phyloP scores from a whole-genome alignment of 306 rosid genomes.

The Dalbergia oliveri region DNA sequence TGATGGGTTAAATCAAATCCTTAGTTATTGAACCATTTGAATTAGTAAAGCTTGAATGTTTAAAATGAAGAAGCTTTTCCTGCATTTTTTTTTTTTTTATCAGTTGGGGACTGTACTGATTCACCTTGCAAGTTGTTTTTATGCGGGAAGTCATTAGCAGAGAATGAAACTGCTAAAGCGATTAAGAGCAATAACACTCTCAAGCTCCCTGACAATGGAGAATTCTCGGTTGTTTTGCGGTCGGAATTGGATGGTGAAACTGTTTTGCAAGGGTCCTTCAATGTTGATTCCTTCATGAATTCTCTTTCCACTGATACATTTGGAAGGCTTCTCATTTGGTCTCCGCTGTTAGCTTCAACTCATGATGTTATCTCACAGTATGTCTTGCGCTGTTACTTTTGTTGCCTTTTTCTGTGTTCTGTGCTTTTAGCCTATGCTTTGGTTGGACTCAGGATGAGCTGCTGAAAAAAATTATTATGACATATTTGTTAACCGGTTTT shows the following conservation, averaged over 20 bases:
- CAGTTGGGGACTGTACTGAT: slow-evolving; percentile 54
- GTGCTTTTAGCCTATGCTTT: slow-evolving; percentile 14
- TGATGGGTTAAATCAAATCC: neutral
- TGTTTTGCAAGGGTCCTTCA: slow-evolving; percentile 54
- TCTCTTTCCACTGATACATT: slow-evolving; percentile 75
- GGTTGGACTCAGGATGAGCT: slow-evolving; percentile 14
- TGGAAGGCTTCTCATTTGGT: slow-evolving; percentile 89
- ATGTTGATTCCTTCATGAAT: slow-evolving; percentile 63
- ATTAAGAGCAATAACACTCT: slow-evolving; percentile 61
- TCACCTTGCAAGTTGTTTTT: slow-evolving; percentile 59
- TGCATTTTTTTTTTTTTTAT: slow-evolving; percentile 22
- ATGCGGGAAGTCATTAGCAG: slow-evolving; percentile 72
- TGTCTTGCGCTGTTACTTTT: slow-evolving; percentile 31
- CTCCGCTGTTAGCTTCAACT: slow-evolving; percentile 79
- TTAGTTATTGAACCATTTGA: slow-evolving; percentile 21
- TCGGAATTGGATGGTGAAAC: slow-evolving; percentile 63
- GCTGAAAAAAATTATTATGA: neutral
- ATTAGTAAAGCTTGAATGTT: slow-evolving; percentile 29
- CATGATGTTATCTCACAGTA: slow-evolving; percentile 88
- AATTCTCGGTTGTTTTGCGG: slow-evolving; percentile 54
- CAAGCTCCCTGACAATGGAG: slow-evolving; percentile 64
- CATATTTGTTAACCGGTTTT: too few relatives aligned
- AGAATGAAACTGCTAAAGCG: slow-evolving; percentile 65
- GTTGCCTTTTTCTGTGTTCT: neutral
- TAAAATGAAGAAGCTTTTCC: slow-evolving; percentile 29